These are phyloP conservation scores for Aspergillus jensenii DNA, from an alignment of 2,329 filamentous ascomycete genomes.

Conservation along the genomic window DNA sequence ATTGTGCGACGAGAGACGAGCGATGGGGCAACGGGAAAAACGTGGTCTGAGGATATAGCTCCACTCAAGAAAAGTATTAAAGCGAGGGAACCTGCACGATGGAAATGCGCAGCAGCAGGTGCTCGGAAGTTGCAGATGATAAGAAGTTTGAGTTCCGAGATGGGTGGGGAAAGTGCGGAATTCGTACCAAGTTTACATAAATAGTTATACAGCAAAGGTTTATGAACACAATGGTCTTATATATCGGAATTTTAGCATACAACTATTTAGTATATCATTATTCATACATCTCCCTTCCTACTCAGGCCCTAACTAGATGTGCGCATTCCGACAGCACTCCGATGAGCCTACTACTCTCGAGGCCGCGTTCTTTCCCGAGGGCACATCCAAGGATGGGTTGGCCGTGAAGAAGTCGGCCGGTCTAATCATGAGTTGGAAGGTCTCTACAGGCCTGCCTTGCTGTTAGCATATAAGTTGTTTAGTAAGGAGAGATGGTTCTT, in stretches of 20 bases:
- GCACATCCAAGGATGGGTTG: constrained; percentile 56
- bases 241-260: not conserved
- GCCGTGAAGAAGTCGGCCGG: constrained; percentile 55
- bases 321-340: constrained; percentile 34
- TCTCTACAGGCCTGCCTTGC: constrained; percentile 33
- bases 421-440: constrained; percentile 43
- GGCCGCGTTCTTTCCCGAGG: constrained; percentile 38
- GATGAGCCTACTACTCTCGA: constrained; percentile 29
- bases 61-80: not conserved
- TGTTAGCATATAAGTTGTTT: constrained; percentile 10
- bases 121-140: not conserved
- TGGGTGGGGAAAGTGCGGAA: constrained; percentile 1
- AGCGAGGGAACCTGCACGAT: not conserved
- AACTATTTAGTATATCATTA: constrained; percentile 8
- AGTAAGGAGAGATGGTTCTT: constrained; percentile 8
- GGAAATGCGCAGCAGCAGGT: not conserved
- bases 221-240: not conserved
- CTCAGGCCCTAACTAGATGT: constrained; percentile 20
- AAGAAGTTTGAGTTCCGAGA: constrained; percentile 2
- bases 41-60: not conserved
- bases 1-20: not conserved
- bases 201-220: too few species aligned
- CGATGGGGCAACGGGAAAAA: not conserved
- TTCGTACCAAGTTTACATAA: not conserved
- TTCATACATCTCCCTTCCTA: not conserved